Evolutionary conservation across 768 basidiomycete genomes (phyloP).

Genomic region (Mycena filopes): DNA sequence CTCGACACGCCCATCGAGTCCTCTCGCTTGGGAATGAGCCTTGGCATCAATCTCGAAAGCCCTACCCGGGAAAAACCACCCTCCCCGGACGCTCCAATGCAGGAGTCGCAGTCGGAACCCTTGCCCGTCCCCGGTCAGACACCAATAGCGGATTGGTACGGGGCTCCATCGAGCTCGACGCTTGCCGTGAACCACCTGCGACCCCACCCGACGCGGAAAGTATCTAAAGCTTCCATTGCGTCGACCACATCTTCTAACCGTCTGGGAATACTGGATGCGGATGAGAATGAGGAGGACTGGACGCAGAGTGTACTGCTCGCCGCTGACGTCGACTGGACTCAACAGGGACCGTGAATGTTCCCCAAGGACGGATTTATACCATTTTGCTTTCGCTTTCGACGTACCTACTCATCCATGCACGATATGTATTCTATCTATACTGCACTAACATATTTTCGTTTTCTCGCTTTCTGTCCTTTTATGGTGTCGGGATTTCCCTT

Average conservation of each 20-base stretch:
- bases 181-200: slow-evolving; percentile 38
- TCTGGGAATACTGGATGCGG: slow-evolving; percentile 58
- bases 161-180: slow-evolving; percentile 35
- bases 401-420: neutral
- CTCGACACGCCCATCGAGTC: slow-evolving; percentile 71
- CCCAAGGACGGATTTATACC: slow-evolving; percentile 25
- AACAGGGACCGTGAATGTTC: slow-evolving; percentile 22
- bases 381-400: slow-evolving; percentile 19
- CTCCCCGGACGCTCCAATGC: slow-evolving; percentile 20
- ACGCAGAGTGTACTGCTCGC: slow-evolving; percentile 77
- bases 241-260: slow-evolving; percentile 57
- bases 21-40: slow-evolving; percentile 56
- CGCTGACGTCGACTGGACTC: slow-evolving; percentile 59
- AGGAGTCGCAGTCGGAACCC: slow-evolving; percentile 29
- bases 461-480: too few relatives aligned
- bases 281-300: slow-evolving; percentile 72
- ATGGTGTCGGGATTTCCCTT: neutral
- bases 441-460: neutral
- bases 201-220: slow-evolving; percentile 33
- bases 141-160: slow-evolving; percentile 51
- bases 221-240: slow-evolving; percentile 38
- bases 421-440: slow-evolving; percentile 23
- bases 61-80: slow-evolving; percentile 33
- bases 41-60: slow-evolving; percentile 49
- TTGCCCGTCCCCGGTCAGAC: slow-evolving; percentile 39